These are phyloP conservation scores for Anisodus acutangulus DNA, from an alignment of 257 asterid species.

Conservation along the genomic window DNA sequence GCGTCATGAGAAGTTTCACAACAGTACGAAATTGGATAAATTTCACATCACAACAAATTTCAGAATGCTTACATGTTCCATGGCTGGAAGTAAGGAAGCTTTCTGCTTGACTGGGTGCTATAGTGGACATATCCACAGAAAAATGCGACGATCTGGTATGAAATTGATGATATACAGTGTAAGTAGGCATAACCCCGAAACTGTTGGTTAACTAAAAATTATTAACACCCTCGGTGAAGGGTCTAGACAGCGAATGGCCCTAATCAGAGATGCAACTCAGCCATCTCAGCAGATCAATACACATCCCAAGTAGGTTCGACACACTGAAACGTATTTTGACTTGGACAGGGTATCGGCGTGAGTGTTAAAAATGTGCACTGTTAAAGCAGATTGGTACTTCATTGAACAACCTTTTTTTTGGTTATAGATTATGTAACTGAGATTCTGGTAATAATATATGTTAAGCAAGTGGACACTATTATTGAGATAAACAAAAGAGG, in stretches of 20 bases:
- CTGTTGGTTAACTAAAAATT: neutral
- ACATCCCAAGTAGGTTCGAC: slow-evolving; percentile 9
- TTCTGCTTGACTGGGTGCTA: slow-evolving; percentile 65
- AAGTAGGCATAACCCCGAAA: slow-evolving; percentile 24
- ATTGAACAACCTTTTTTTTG: neutral
- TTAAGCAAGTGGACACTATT: neutral
- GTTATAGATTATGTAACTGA: neutral
- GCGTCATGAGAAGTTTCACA: neutral
- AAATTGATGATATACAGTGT: slow-evolving; percentile 25
- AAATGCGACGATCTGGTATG: slow-evolving; percentile 77
- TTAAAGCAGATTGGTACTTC: neutral
- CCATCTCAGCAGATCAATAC: neutral
- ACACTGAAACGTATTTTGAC: neutral
- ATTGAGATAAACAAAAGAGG: neutral
- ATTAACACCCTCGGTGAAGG: neutral
- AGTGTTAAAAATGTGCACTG: neutral
- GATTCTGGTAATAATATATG: neutral
- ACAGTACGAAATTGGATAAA: neutral
- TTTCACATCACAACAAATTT: neutral
- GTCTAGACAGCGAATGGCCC: neutral
- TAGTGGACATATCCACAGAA: slow-evolving; percentile 77
- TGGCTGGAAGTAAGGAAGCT: slow-evolving; percentile 78
- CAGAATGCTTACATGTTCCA: slow-evolving; percentile 79
- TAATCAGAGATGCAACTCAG: neutral
- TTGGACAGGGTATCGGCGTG: neutral